Base-by-base conservation (phyloP, 345 rosid species). In the Pistacia vera region DNA sequence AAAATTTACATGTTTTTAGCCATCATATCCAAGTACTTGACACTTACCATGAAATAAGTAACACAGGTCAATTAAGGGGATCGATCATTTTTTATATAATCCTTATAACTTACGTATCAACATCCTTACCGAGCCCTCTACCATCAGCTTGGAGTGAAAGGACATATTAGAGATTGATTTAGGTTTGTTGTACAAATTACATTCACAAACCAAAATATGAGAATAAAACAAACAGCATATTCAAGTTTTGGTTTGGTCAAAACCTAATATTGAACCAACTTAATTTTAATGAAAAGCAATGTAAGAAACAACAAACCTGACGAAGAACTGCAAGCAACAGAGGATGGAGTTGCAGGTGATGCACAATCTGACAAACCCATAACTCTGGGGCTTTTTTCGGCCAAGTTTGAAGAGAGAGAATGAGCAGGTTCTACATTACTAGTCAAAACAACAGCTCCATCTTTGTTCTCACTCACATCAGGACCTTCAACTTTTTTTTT, bases 311-410 rank as follows among this genome's bases (percentile, higher is more conserved):
- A 49, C 25, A 17, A 77, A 97, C 99, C 97, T 73, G 92, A 91
- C 4, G 97, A 94, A 58, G 98, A 92, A 83, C 91, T 89, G 83
- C 95, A 94, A 56, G 91, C 99, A 77, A 91, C 92, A 55, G 98
- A 94, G n/a, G 97, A 97, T 30, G 98, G 95, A 66, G 96, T 94
- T 49, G 97, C 90, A 60, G 98, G 96, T 28, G 98, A 97, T 62
- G 91, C 89, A 82, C 94, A 89, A 63, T 88, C 97, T 4, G 86
- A 82, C 81, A 83, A 75, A 46, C 81, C 86, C 73, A 79, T 59
- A 28, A 86, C 78, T 72, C 85, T 77, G n/a, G 97, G 95, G 79
- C 95, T 89, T 84, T 72, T 96, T 35, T 89, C 95, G 58, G 84
- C 82, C 73, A 84, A 71, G 80, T 68, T 85, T 72, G 89, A 79